Base-by-base conservation (phyloP, 1,284 basidiomycete genomes). In the Heliocybe sulcata region DNA sequence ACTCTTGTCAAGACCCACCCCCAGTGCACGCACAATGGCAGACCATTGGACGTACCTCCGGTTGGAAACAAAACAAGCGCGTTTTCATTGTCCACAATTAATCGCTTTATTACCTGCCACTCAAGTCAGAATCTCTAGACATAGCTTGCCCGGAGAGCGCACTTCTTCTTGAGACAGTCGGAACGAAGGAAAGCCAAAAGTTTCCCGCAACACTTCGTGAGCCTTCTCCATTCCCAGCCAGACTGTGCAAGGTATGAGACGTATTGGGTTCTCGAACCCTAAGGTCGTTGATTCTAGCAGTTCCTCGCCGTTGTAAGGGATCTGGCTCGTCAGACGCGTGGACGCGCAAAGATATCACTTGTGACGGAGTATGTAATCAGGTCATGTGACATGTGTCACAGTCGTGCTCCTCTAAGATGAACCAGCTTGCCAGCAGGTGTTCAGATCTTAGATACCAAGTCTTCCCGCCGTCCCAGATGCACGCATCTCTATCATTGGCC, bases 11-110 rank as follows among this genome's bases (percentile, higher is more conserved):
- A n/a, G n/a, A n/a, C n/a, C n/a, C 10, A 33, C 14, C 42, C 10
- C 2, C 4, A 33, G 22, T 2, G 29, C 10, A 19, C 8, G 45
- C 45, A 9, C 57, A 14, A 27, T 20, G 22, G 45, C 12, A 19
- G 14, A 53, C 2, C 14, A n/a, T 10, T 26, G 25, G 20, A 57
- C 62, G 54, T 50, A 64, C 73, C 72, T 55, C 72, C 70, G 3
- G 72, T 72, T 0, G 70, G 72, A 52, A 68, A 73, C 16, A 76
- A 59, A 20, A 72, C 72, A 14, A 73, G 64, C 0, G 71, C 69
- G 55, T 72, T 72, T 2, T 75, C 68, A 50, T 72, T 69, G 16
- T 71, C 65, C n/a, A 69, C 72, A 1, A 76, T 26, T 1, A 76
- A 59, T 2, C 68, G 66, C 20, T 63, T 58, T 14, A 76, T 71